Evolutionary conservation across 805 yeast species (phyloP).

Genomic region (Metschnikowia kunwiensis): DNA sequence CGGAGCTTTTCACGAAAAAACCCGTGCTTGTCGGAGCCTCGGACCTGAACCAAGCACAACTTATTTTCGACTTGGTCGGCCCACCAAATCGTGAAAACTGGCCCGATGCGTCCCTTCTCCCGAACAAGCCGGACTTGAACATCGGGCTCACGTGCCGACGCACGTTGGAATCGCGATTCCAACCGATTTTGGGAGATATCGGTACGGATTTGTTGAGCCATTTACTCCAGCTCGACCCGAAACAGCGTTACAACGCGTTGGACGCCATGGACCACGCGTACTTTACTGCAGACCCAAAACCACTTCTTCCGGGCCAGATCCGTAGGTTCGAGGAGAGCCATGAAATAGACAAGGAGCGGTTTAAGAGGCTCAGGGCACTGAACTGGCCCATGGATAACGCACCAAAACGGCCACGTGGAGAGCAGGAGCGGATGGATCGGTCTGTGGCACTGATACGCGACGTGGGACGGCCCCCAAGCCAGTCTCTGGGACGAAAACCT

Average conservation of each 20-base stretch:
- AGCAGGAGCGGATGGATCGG: constrained; percentile 5
- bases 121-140: constrained; percentile 47
- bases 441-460: constrained; percentile 5
- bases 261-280: constrained; percentile 72
- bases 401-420: constrained; percentile 7
- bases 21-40: constrained; percentile 86
- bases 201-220: constrained; percentile 59
- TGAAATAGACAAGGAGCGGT: constrained; percentile 72
- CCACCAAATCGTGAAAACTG: constrained; percentile 61
- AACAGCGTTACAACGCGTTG: constrained; percentile 69
- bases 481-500: constrained; percentile 1
- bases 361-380: constrained; percentile 39
- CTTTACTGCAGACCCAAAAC: constrained; percentile 65
- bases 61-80: constrained; percentile 79
- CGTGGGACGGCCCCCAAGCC: neutral
- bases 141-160: constrained; percentile 45
- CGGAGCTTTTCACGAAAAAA: constrained; percentile 74
- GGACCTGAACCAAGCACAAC: constrained; percentile 83
- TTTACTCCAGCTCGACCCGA: constrained; percentile 68
- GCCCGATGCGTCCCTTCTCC: constrained; percentile 60
- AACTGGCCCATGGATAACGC: neutral
- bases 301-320: constrained; percentile 51
- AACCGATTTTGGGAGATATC: constrained; percentile 35
- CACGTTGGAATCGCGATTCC: constrained; percentile 50
- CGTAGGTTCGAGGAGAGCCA: constrained; percentile 83